A percentile compares a stretch with the other conserved stretches of the same genome.
phyloP scores from a whole-genome alignment of 73 alveolate species.

The Uronychia binucleata region DNA sequence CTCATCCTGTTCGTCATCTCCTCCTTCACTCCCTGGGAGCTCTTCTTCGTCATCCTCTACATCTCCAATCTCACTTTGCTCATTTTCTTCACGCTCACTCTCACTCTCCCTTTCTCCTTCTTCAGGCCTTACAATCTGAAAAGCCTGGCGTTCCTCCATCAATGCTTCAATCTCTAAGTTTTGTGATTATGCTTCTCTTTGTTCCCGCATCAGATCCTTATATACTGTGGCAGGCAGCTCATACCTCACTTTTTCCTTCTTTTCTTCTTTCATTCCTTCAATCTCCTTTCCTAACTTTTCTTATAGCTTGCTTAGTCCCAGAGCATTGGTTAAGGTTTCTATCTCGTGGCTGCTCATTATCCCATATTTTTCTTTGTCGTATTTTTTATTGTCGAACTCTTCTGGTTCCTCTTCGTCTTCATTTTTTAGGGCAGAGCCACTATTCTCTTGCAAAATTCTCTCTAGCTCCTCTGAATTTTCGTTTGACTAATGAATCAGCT shows the following conservation, averaged over 20 bases:
- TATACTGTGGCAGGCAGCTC: too few species aligned
- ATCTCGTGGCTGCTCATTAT: too few species aligned
- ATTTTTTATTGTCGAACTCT: conserved; percentile 11
- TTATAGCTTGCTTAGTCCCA: too few species aligned
- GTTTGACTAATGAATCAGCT: too few species aligned
- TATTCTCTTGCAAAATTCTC: too few species aligned
- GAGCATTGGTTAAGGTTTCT: too few species aligned
- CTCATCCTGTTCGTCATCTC: neutral
- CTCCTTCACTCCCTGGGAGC: neutral
- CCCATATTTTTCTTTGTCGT: neutral
- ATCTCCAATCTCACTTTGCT: conserved; percentile 7
- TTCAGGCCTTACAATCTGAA: neutral
- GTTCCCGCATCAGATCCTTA: too few species aligned
- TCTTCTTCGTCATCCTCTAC: neutral
- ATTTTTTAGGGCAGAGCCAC: too few species aligned
- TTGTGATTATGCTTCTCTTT: conserved; percentile 1
- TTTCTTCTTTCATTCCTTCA: too few species aligned
- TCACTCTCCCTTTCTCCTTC: neutral
- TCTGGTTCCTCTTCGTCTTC: conserved; percentile 14
- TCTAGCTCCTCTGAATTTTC: too few species aligned
- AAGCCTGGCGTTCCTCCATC: conserved; percentile 2
- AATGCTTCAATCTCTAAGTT: conserved; percentile 33
- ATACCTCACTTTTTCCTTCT: too few species aligned
- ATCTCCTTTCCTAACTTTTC: too few species aligned
- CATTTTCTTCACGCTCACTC: neutral